A percentile compares a stretch with the other conserved stretches of the same genome.
Evolutionary conservation across 2,329 filamentous ascomycete genomes (phyloP).

Genomic region (Lasiodiplodia theobromae): DNA sequence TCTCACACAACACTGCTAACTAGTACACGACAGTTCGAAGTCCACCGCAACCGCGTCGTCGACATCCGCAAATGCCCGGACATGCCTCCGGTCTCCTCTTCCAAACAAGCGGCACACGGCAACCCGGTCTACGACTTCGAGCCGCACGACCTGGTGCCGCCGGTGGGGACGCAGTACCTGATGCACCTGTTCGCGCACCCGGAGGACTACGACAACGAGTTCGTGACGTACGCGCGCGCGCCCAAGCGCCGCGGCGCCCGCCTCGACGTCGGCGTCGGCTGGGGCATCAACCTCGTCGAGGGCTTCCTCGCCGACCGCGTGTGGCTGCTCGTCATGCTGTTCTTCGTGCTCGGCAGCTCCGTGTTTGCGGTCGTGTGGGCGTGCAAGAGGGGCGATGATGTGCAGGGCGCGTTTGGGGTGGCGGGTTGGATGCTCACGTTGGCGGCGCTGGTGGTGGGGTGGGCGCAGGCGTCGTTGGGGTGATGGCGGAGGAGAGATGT

Average conservation of each 20-base stretch:
- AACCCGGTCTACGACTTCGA: slow-evolving; percentile 44
- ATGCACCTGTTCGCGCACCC: slow-evolving; percentile 50
- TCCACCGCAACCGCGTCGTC: slow-evolving; percentile 50
- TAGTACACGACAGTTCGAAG: slow-evolving; percentile 39
- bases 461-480: slow-evolving; percentile 44
- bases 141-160: slow-evolving; percentile 47
- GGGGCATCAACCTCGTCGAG: slow-evolving; percentile 50
- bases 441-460: slow-evolving; percentile 43
- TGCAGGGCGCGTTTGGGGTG: slow-evolving; percentile 51
- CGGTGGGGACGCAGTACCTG: slow-evolving; percentile 48
- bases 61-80: slow-evolving; percentile 48
- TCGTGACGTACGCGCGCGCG: slow-evolving; percentile 45
- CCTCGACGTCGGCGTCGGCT: slow-evolving; percentile 46
- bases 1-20: no score
- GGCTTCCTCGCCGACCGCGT: slow-evolving; percentile 47
- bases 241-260: slow-evolving; percentile 43
- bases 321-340: slow-evolving; percentile 40
- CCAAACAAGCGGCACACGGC: not conserved
- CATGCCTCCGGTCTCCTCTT: slow-evolving; percentile 39
- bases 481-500: not conserved
- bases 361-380: slow-evolving; percentile 48
- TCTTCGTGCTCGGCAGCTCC: slow-evolving; percentile 43
- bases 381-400: slow-evolving; percentile 38
- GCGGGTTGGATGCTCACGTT: slow-evolving; percentile 47
- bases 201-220: slow-evolving; percentile 48